Base-by-base conservation (phyloP, 495 filamentous ascomycete genomes). In the Lepidopterella palustris region DNA sequence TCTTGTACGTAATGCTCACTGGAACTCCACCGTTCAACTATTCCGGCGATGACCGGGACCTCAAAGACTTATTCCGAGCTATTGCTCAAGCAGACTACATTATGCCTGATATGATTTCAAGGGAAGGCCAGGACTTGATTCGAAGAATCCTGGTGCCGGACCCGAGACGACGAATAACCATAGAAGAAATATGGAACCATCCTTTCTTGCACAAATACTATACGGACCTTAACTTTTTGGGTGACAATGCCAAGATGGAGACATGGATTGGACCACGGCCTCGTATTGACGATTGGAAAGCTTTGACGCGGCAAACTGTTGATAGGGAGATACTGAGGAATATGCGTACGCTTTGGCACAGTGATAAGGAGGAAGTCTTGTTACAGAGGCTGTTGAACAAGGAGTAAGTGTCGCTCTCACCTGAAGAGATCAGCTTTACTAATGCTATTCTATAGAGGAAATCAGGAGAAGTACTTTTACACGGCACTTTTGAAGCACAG, bases 401-500 rank as follows among this genome's bases (percentile, higher is more conserved):
- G 11, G 85, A 88, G 87, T 92, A 81, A 79, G 84, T 77, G 50
- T 65, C 48, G 6, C 18, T 45, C 24, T 1, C 10, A 50, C 3
- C 21, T 9, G 15, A 29, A 24, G 3, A 9, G 5, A 48, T 27
- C 21, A 9, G 3, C 15, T n/a, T 39, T 61, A 26, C 50, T 39
- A 58, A 15, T 18, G n/a, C 0, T 10, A 20, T 57, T 57, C 26
- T 13, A 26, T 57, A 95, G 89, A 61, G 77, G 79, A 1, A 97
- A 92, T 58, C 87, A 95, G 31, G 89, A 96, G 67, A 92, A 95
- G 62, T 77, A 91, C 67, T 95, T 97, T 64, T 98, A 97, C 76
- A 85, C 81, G 68, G 80, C 92, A 0, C 82, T 98, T 23, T 73
- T 85, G 59, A 85, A 83, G 63, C 92, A 95, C 69, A 78, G 87